Evolutionary conservation across 805 yeast genomes (phyloP), one percentile per base, ranked within the genome.

Genomic region (Tetrapisispora fleetii): DNA sequence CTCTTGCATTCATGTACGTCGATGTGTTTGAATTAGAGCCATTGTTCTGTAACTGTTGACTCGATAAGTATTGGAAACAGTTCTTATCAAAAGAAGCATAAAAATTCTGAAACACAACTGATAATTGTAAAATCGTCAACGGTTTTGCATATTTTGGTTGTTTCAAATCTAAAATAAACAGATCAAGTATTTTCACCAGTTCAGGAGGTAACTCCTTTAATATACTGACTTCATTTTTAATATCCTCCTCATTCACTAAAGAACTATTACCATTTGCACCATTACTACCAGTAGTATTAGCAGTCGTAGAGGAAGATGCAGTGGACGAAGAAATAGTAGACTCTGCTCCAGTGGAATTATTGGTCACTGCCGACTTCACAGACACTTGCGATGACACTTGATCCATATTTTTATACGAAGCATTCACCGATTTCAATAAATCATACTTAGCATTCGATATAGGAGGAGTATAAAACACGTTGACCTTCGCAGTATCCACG

Each of bases 61-160:
- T 48, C 21, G 40, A 50, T 37, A 62, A 48, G 41, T 59, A 58
- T 35, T 64, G 63, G 47, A 61, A 63, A 2, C 59, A 55, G 2
- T 61, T 52, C 47, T 56, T 61, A 47, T 65, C 68, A 48, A 65
- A 64, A 37, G 56, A 57, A 3, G 46, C 41, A 43, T 65, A 65
- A 38, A 65, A 65, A 21, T 48, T 52, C 42, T 65, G 69, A 45
- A 65, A 65, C 11, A 64, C 46, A 9, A 58, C 53, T 4, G 68
- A 55, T 30, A 65, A 43, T 38, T 65, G 68, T 28, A 53, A 19
- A 28, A 60, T 58, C 30, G 51, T 58, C 24, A 65, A 45, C 6
- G 69, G 69, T 32, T 55, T 59, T 21, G 55, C 46, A 46, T 64
- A 65, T 52, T 65, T 65, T 13, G 69, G 69, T 46, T 65, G 65